Base-by-base conservation (phyloP, 306 rosid genomes). In the Bauhinia variegata region DNA sequence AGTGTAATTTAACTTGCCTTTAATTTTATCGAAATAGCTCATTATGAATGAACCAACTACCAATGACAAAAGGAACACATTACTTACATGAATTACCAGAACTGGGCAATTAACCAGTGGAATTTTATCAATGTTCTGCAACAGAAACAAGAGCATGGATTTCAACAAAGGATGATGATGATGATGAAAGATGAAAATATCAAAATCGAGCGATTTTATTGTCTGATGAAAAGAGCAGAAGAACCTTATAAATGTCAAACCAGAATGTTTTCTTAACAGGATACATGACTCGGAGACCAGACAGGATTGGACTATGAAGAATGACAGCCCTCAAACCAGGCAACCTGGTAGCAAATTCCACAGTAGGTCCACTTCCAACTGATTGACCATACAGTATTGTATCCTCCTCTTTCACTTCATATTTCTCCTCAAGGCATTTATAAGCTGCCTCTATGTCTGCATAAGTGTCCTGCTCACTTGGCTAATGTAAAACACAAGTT, bases 401-500 rank as follows among this genome's bases (percentile, higher is more conserved):
- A 53, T 85, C 82, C n/a, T 87, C 86, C 56, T 87, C 90, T 70
- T 80, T 82, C n/a, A 80, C 75, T 19, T 86, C 95, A 47, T 78
- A 87, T 52, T 38, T 82, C 38, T 87, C 88, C 68, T 78, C 80
- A 54, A 87, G 81, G 75, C 89, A 84, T 67, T 56, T 70, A 48
- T 68, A 78, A 13, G 81, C 93, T 54, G 93, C 83, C 57, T 84
- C 89, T 75, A 87, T 84, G 78, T 87, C 93, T 34, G 93, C 93
- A 57, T 80, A 84, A 7, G 88, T 87, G 73, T 87, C 89, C 83
- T 82, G 89, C 81, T 87, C 93, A 67, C 93, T 82, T 56, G 93
- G 79, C 89, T 85, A 43, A 46, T 72, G 16, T 4, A 7, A 32
- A 48, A 71, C 32, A 48, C 5, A 38, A 69, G 13, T 30, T 58